Evolutionary conservation across 306 rosid species (phyloP).

Genomic region (Gillenia trifoliata): DNA sequence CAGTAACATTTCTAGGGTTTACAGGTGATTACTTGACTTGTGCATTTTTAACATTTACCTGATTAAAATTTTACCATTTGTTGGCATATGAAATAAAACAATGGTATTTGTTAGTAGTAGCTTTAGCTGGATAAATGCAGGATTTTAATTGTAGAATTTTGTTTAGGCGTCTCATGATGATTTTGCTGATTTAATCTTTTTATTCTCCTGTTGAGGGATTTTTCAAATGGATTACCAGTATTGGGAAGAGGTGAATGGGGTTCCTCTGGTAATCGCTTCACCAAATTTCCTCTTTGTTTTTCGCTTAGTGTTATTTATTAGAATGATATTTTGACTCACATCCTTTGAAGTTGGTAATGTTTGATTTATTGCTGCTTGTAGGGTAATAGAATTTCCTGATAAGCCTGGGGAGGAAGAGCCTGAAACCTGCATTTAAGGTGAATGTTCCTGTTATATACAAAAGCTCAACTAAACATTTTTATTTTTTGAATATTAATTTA

Average conservation of each 20-base stretch:
- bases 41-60: constrained; percentile 12
- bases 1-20: constrained; percentile 77
- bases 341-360: constrained; percentile 11
- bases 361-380: constrained; percentile 27
- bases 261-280: constrained; percentile 77
- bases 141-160: constrained; percentile 1
- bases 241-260: constrained; percentile 86
- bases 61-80: neutral
- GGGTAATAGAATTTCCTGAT: constrained; percentile 98
- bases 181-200: constrained; percentile 46
- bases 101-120: neutral
- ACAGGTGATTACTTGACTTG: constrained; percentile 69
- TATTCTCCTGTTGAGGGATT: constrained; percentile 67
- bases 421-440: constrained; percentile 96
- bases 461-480: neutral
- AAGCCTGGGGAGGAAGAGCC: constrained; percentile 84
- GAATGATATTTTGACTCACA: neutral
- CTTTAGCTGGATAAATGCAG: constrained; percentile 7
- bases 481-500: neutral
- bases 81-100: neutral
- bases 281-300: constrained; percentile 6
- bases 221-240: constrained; percentile 62
- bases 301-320: neutral
- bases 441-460: constrained; percentile 22
- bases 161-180: neutral